A percentile compares a stretch with the other conserved stretches of the same genome.
Evolutionary conservation across 2,329 filamentous ascomycete genomes (phyloP).

Genomic region (Penicillium sp.): DNA sequence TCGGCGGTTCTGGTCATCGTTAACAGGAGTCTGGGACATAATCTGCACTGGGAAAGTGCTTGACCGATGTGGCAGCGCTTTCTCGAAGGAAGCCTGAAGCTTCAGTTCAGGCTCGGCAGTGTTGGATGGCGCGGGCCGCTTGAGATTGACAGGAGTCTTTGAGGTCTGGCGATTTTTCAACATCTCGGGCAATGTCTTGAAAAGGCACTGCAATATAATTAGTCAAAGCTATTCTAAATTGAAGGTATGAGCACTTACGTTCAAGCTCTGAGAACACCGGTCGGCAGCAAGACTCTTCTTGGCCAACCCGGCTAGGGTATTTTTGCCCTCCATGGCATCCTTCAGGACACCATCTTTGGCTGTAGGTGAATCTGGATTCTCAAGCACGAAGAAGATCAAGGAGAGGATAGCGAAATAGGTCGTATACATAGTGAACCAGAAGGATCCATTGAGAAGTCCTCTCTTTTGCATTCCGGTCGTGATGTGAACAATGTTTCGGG

Average conservation of each 20-base stretch:
- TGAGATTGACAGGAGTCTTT: constrained; percentile 49
- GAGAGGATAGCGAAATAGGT: constrained; percentile 67
- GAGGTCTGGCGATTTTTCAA: constrained; percentile 58
- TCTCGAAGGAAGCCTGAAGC: constrained; percentile 17
- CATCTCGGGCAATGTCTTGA: constrained; percentile 76
- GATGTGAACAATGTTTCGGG: constrained; percentile 66
- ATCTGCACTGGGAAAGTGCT: constrained; percentile 43
- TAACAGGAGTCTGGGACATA: constrained; percentile 25
- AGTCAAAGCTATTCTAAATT: neutral
- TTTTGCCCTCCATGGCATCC: constrained; percentile 80
- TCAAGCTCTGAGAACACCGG: constrained; percentile 73
- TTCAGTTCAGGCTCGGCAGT: constrained; percentile 17
- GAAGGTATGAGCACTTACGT: constrained; percentile 55
- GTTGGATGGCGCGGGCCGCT: constrained; percentile 45
- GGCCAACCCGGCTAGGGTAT: constrained; percentile 75
- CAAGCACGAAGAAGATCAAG: constrained; percentile 63
- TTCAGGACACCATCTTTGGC: constrained; percentile 72
- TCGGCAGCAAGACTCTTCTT: constrained; percentile 87
- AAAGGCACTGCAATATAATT: constrained; percentile 61
- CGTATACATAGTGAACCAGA: constrained; percentile 70
- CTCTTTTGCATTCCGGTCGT: constrained; percentile 64
- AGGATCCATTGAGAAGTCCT: constrained; percentile 61
- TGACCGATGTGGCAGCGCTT: constrained; percentile 35
- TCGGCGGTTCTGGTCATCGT: constrained; percentile 24
- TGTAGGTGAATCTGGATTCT: constrained; percentile 61